phyloP scores from a whole-genome alignment of 768 basidiomycete genomes.

The Rhizopogon roseolus region DNA sequence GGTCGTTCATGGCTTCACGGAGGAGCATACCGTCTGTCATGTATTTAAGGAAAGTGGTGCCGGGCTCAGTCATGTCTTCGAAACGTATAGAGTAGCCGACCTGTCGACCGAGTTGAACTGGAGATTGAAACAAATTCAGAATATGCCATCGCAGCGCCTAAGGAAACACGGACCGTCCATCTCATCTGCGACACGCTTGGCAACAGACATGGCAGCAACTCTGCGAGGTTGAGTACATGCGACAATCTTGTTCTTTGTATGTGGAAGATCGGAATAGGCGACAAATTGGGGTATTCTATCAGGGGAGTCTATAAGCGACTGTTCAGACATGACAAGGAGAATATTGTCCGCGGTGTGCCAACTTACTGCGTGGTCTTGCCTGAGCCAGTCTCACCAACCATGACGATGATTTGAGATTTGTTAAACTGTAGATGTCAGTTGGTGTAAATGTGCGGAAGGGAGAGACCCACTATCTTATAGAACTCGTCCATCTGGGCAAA shows the following conservation, averaged over 20 bases:
- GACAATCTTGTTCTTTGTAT: slow-evolving; percentile 83
- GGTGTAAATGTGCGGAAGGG: background rate
- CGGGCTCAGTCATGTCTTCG: slow-evolving; percentile 82
- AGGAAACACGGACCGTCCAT: slow-evolving; percentile 77
- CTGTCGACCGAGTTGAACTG: slow-evolving; percentile 88
- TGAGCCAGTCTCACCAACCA: slow-evolving; percentile 93
- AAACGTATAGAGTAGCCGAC: slow-evolving; percentile 99
- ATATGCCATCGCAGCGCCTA: background rate
- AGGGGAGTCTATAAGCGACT: slow-evolving; percentile 24
- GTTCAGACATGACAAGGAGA: slow-evolving; percentile 15
- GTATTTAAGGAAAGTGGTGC: slow-evolving; percentile 93
- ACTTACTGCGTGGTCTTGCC: slow-evolving; percentile 95
- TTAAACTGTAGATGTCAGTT: slow-evolving; percentile 16
- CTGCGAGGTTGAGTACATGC: slow-evolving; percentile 96
- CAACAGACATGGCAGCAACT: slow-evolving; percentile 97
- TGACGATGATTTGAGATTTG: slow-evolving; percentile 73
- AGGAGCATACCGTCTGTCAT: slow-evolving; percentile 99
- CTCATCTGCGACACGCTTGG: slow-evolving; percentile 97
- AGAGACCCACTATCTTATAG: slow-evolving; percentile 69
- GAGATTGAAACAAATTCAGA: slow-evolving; percentile 1
- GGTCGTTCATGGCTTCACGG: slow-evolving; percentile 98
- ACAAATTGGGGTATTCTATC: slow-evolving; percentile 94
- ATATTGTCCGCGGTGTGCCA: slow-evolving; percentile 10
- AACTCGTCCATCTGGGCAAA: slow-evolving; percentile 93
- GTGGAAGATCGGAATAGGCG: slow-evolving; percentile 88